Evolutionary conservation across 2,329 filamentous ascomycete genomes (phyloP), one percentile per base, ranked within the genome.

Genomic region (Cercospora beticola): DNA sequence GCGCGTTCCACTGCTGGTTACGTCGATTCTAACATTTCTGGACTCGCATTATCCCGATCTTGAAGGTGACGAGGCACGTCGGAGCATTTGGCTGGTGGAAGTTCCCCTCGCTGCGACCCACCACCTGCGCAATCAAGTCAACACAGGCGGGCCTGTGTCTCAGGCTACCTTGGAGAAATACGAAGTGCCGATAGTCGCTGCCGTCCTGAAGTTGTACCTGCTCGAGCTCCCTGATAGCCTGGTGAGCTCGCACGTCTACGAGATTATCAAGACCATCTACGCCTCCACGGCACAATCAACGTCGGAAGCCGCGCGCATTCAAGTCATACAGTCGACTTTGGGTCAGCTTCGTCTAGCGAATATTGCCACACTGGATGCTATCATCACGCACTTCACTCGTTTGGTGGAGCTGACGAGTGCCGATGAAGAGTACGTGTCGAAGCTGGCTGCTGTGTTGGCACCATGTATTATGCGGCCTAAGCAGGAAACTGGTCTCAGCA

Each of bases 181-280:
- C 78, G 95, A 99, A 79, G 91, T 99, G 74, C 93, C 95, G 58
- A 94, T 96, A 73, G 91, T 98, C 78, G 95, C 95, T 58, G 94
- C 92, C 77, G 88, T 96, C 74, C 83, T 99, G 71, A 98, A 97
- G 81, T 85, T 99, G 65, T 99, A 99, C 78, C 88, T 99, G 52
- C 87, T 97, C 72, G 95, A 99, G 82, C 87, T 99, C 67, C 95
- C 95, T 76, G 95, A 99, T 81, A 98, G 95, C n/a, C 86, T 99
- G 70, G 94, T 99, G 70, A 98, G 95, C 66, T 97, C 93, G 49
- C 94, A 98, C 79, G 93, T 99, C 68, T 99, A 99, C 80, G 96
- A 99, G 82, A 98, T 99, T 77, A 90, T 99, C 78, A 94, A 97
- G 82, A 98, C 93, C 1, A 96, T 99, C 72, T 99, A 99, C 83